phyloP scores from a whole-genome alignment of 1,139 yeast species.

The Sugiyamaella pinicola region DNA sequence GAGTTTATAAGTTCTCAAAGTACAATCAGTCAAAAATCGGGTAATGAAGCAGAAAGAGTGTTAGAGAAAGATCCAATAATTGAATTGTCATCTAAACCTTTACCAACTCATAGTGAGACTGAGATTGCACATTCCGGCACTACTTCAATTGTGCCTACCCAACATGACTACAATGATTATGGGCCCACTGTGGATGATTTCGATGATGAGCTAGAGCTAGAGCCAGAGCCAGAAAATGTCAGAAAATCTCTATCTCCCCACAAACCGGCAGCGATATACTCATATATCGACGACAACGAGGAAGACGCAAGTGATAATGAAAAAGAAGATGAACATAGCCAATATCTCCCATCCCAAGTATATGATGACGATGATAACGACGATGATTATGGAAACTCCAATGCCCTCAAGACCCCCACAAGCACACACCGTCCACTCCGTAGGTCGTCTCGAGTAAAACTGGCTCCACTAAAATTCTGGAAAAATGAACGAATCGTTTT shows the following conservation, averaged over 20 bases:
- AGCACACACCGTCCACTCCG: constrained; percentile 36
- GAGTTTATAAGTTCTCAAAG: not conserved
- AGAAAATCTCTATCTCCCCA: not conserved
- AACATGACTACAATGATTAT: not conserved
- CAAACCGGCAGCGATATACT: not conserved
- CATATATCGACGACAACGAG: constrained; percentile 7
- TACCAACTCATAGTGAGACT: not conserved
- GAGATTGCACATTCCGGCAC: not conserved
- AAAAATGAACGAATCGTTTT: constrained; percentile 76
- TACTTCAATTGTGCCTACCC: not conserved
- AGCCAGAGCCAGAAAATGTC: not conserved
- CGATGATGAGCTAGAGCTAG: not conserved
- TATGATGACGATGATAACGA: constrained; percentile 5
- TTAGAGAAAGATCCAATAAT: not conserved
- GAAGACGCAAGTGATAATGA: constrained; percentile 13
- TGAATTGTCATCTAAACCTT: not conserved
- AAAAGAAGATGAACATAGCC: constrained; percentile 6
- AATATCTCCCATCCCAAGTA: constrained; percentile 3
- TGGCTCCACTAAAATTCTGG: constrained; percentile 84
- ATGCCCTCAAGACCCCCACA: not conserved
- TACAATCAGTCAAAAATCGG: not conserved
- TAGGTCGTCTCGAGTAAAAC: constrained; percentile 63
- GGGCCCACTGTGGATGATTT: constrained; percentile 3
- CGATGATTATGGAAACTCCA: constrained; percentile 15
- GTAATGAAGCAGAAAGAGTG: not conserved